A percentile compares a stretch with the other conserved stretches of the same genome.
Evolutionary conservation across 2,329 filamentous ascomycete species (phyloP).

Genomic region (Tolypocladium ophioglossoides): DNA sequence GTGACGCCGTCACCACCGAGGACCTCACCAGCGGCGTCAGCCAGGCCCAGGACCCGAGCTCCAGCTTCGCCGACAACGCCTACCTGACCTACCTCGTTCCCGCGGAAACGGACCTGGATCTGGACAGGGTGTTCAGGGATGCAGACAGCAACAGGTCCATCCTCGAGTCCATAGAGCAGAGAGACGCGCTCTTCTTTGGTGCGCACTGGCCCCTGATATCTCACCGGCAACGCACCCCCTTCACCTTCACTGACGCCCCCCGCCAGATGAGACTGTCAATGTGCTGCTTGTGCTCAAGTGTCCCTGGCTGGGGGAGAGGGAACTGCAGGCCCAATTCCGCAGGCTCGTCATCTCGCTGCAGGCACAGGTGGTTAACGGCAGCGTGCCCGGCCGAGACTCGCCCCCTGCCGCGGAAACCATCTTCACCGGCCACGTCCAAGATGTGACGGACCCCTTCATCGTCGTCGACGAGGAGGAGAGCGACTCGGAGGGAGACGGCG

Average conservation of each 20-base stretch:
- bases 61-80: constrained; percentile 43
- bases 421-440: constrained; percentile 41
- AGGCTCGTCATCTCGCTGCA: constrained; percentile 58
- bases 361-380: constrained; percentile 51
- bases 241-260: constrained; percentile 9
- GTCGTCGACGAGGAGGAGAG: constrained; percentile 30
- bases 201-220: constrained; percentile 15
- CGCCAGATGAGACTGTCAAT: constrained; percentile 60
- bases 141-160: constrained; percentile 31
- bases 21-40: constrained; percentile 10
- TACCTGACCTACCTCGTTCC: constrained; percentile 52
- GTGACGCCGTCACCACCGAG: constrained; percentile 10
- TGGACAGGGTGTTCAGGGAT: constrained; percentile 39
- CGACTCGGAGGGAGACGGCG: constrained; percentile 12
- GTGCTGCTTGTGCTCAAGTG: constrained; percentile 60
- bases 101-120: constrained; percentile 39
- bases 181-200: constrained; percentile 65
- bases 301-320: constrained; percentile 45
- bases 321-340: constrained; percentile 47
- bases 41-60: constrained; percentile 13
- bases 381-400: constrained; percentile 34
- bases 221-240: constrained; percentile 15
- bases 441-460: constrained; percentile 39
- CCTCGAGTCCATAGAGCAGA: constrained; percentile 48
- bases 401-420: constrained; percentile 47